Evolutionary conservation across 2,329 filamentous ascomycete genomes (phyloP), one percentile per base, ranked within the genome.

Genomic region (Colletotrichum simmondsii): DNA sequence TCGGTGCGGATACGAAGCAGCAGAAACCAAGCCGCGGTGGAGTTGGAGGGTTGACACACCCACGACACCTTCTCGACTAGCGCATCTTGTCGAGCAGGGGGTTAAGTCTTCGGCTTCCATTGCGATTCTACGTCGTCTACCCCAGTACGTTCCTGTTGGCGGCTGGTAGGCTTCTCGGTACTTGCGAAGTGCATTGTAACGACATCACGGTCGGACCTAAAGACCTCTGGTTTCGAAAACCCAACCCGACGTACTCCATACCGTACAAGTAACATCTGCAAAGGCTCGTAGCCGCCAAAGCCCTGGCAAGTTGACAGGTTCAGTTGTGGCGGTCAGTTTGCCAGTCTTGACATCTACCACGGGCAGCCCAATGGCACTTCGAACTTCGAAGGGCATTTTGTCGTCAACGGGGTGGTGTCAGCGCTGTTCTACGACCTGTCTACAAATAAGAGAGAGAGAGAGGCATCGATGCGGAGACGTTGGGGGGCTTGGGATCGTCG

Each of bases 1-100:
- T 65, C 66, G 61, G 56, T 70, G 66, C 71, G 56, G 66, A 70
- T 73, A 61, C 71, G 71, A 73, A 61, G 71, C 66, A 65, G 60
- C 61, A 65, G 71, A 70, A 65, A 35, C 56, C 22, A 64, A 35
- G 30, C 66, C 65, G 37, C 22, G 30, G 70, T 70, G 60, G 70
- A 57, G 57, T 49, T 37, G 53, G 58, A 64, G 24, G 54, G 53
- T 60, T 69, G 32, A 35, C 32, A 32, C 30, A 35, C 32, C 37
- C 37, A 42, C 32, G 62, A 28, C 24, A 57, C 62, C 62, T 42
- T 22, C 30, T 56, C 49, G 7, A 7, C 49, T 65, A 65, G 46
- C 62, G 69, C 66, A 60, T 37, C 32, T 64, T 19, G 60, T 60
- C 24, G 49, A 65, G 60, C 49, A 35, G 70, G 58, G 57, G 56